These are phyloP conservation scores for Plasmodium yoelii DNA, from an alignment of 169 alveolate species.

Conservation along the genomic window DNA sequence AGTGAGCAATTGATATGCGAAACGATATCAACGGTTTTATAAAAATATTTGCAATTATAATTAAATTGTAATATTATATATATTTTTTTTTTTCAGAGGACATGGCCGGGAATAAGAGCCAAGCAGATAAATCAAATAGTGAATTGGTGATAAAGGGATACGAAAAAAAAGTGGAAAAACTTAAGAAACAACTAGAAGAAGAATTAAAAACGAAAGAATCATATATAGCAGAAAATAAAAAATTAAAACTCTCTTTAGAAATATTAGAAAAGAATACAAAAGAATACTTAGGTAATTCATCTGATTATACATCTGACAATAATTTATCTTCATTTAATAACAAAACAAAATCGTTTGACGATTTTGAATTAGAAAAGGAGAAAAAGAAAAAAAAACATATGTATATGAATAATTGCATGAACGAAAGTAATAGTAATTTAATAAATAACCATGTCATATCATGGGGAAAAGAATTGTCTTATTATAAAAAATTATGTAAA, in stretches of 20 bases:
- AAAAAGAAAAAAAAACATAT: constrained; percentile 21
- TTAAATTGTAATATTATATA: too few species aligned
- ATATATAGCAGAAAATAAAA: constrained; percentile 54
- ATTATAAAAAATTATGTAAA: constrained; percentile 65
- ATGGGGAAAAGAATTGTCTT: constrained; percentile 63
- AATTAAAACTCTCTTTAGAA: constrained; percentile 29
- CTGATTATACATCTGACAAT: constrained; percentile 9
- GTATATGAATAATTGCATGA: neutral
- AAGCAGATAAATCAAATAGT: too few species aligned
- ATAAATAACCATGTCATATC: constrained; percentile 50
- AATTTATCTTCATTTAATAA: constrained; percentile 14
- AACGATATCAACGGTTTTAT: too few species aligned
- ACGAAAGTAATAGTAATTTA: constrained; percentile 2
- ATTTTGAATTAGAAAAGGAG: constrained; percentile 38
- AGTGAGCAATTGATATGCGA: neutral
- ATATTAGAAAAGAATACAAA: constrained; percentile 42
- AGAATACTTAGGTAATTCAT: constrained; percentile 18
- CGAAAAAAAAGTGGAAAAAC: constrained; percentile 18
- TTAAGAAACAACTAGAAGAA: constrained; percentile 39
- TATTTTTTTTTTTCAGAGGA: too few species aligned
- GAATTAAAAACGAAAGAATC: constrained; percentile 46
- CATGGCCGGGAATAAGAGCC: too few species aligned
- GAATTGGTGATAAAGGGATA: constrained; percentile 7
- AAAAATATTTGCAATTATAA: too few species aligned
- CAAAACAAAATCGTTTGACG: constrained; percentile 60